Evolutionary conservation across 2,329 filamentous ascomycete genomes (phyloP).

Genomic region (Trichoderma afroharzianum): DNA sequence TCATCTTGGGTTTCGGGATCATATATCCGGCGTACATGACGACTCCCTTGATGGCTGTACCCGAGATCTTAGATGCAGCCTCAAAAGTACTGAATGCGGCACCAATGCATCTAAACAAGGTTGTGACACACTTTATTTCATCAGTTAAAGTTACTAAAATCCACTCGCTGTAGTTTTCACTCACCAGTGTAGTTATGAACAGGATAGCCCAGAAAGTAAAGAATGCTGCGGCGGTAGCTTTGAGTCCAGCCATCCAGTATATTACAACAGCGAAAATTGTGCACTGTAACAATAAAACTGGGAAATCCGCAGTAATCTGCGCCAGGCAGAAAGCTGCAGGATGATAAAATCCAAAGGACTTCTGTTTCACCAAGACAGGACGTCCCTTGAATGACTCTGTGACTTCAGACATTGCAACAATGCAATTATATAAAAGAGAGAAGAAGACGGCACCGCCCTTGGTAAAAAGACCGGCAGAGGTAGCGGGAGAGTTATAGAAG

Average conservation of each 20-base stretch:
- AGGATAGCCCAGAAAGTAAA: conserved; percentile 58
- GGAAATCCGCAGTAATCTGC: conserved; percentile 51
- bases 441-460: conserved; percentile 65
- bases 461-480: conserved; percentile 58
- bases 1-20: conserved; percentile 59
- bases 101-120: conserved; percentile 53
- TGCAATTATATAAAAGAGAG: conserved; percentile 56
- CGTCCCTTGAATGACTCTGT: conserved; percentile 59
- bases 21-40: conserved; percentile 64
- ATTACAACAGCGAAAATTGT: conserved; percentile 53
- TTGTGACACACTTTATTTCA: conserved; percentile 48
- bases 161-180: not conserved
- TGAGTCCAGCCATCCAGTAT: conserved; percentile 62
- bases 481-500: conserved; percentile 60
- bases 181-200: not conserved
- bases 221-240: conserved; percentile 48
- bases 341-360: conserved; percentile 54
- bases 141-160: not conserved
- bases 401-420: conserved; percentile 64
- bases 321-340: conserved; percentile 58
- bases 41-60: conserved; percentile 46
- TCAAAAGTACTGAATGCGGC: conserved; percentile 56
- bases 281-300: conserved; percentile 56
- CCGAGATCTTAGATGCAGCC: conserved; percentile 55
- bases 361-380: conserved; percentile 57